Conservation (phyloP, 192 early-diverging fungal species). For the Ramicandelaber brevisporus region DNA sequence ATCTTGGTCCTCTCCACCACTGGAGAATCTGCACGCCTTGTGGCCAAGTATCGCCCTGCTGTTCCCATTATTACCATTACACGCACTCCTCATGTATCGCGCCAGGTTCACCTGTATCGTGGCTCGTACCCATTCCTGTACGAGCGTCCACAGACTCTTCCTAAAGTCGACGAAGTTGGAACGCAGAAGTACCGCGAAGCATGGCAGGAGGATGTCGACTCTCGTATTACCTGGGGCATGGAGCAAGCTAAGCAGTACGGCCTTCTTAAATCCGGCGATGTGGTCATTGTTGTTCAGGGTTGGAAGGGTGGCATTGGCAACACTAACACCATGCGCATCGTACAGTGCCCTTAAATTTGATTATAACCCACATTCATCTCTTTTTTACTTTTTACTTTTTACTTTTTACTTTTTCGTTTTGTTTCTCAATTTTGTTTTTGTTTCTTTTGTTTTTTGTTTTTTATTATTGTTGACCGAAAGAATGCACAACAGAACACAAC, state of each 20-base stretch:
- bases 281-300: conserved; percentile 52
- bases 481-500: no score
- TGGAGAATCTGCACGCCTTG: conserved; percentile 67
- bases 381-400: no score
- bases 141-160: no score
- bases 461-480: no score
- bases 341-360: no score
- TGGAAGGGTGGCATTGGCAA: conserved; percentile 54
- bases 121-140: conserved; percentile 65
- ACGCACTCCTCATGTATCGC: conserved; percentile 39
- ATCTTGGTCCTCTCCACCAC: conserved; percentile 79
- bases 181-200: conserved; percentile 21
- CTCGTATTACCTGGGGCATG: conserved; percentile 48
- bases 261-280: conserved; percentile 31
- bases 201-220: conserved; percentile 70
- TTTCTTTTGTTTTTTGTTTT: no score
- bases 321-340: conserved; percentile 62
- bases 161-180: no score
- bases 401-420: no score
- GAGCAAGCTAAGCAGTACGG: conserved; percentile 43
- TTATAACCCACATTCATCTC: no score
- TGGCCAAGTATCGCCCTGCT: conserved; percentile 85
- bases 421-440: no score
- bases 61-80: conserved; percentile 85
- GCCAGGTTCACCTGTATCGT: conserved; percentile 49